phyloP scores from a whole-genome alignment of 2,329 filamentous ascomycete species.

The Botryotinia globosa region DNA sequence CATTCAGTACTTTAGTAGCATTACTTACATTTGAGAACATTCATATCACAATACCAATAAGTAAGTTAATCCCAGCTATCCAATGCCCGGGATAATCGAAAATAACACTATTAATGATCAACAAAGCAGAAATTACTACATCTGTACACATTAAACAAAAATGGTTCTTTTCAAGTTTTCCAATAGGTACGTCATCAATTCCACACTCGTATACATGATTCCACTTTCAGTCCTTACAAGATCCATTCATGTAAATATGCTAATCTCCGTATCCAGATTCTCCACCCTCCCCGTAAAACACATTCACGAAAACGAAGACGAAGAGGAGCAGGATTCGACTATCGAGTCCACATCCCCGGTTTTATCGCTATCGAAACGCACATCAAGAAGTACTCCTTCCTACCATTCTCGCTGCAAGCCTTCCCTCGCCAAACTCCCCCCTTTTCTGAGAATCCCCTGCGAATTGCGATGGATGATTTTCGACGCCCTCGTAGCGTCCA shows the following conservation, averaged over 20 bases:
- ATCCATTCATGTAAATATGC: no score
- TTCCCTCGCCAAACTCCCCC: background rate
- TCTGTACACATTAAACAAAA: no score
- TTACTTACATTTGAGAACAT: background rate
- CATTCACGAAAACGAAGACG: background rate
- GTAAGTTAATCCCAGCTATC: background rate
- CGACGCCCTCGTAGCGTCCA: background rate
- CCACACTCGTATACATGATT: no score
- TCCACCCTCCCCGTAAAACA: background rate
- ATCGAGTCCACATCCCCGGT: background rate
- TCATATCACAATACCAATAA: background rate
- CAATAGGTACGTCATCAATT: background rate
- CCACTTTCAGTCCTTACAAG: no score
- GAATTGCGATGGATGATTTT: conserved; percentile 1
- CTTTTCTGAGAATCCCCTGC: background rate
- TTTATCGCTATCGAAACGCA: background rate
- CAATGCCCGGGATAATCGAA: no score
- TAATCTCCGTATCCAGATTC: background rate
- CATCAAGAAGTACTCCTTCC: no score
- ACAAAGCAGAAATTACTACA: background rate
- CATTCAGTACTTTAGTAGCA: background rate
- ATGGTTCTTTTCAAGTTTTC: background rate
- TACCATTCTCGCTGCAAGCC: background rate
- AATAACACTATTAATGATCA: background rate
- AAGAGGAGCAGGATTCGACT: background rate